Conservation (phyloP, 176 grass and related monocot genomes). For the Oryza punctata region DNA sequence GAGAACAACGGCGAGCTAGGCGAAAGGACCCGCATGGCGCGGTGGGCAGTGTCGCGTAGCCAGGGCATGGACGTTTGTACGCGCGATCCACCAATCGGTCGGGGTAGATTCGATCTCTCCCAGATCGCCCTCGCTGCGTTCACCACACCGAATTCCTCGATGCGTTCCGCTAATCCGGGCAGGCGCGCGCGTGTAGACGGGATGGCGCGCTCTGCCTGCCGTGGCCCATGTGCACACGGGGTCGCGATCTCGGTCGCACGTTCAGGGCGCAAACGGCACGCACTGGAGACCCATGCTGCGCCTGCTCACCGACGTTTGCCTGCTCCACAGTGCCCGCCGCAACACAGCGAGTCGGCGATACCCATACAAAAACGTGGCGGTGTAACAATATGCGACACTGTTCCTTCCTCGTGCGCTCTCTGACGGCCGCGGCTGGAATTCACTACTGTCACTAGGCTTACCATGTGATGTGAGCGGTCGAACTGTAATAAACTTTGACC, state of each 20-base stretch:
- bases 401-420: neutral
- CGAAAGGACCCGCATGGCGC: neutral
- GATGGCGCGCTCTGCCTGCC: too few relatives aligned
- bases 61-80: slow-evolving; percentile 15
- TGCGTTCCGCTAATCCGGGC: neutral
- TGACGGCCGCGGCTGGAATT: neutral
- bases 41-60: slow-evolving; percentile 14
- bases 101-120: neutral
- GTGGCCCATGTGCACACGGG: slow-evolving; percentile 38
- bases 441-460: neutral
- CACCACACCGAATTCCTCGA: neutral
- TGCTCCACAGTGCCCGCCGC: neutral
- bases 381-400: neutral
- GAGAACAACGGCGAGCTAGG: neutral
- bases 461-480: neutral
- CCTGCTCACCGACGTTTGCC: slow-evolving; percentile 4
- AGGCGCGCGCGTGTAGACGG: neutral
- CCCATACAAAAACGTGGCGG: neutral
- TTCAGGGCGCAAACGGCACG: slow-evolving; percentile 14
- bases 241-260: slow-evolving; percentile 25
- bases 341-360: neutral
- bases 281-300: neutral
- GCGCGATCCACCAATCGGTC: neutral
- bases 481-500: neutral
- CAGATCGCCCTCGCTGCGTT: neutral